A percentile compares a stretch with the other conserved stretches of the same genome.
These are phyloP conservation scores for Hyphopichia burtonii DNA, from an alignment of 1,139 yeast genomes.

Conservation along the genomic window DNA sequence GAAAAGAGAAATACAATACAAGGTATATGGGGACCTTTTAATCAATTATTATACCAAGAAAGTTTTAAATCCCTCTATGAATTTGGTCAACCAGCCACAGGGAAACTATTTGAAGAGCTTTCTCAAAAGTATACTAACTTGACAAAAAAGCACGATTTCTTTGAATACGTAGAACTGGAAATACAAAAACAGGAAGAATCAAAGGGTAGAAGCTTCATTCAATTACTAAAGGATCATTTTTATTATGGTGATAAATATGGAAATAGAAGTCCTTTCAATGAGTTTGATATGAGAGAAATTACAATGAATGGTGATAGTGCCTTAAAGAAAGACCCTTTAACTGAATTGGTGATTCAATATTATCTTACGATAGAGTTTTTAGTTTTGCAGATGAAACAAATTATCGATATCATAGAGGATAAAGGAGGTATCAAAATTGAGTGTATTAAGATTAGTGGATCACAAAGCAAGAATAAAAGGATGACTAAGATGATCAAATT, in stretches of 20 bases:
- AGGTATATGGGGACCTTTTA: slow-evolving; percentile 62
- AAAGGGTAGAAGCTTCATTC: slow-evolving; percentile 24
- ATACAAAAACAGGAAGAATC: slow-evolving; percentile 20
- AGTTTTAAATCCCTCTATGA: slow-evolving; percentile 34
- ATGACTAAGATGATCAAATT: slow-evolving; percentile 21
- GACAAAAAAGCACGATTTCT: slow-evolving; percentile 11
- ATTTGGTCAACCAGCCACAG: slow-evolving; percentile 60
- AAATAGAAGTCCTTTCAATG: slow-evolving; percentile 54
- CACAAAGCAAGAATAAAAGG: slow-evolving; percentile 49
- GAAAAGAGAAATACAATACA: slow-evolving; percentile 16
- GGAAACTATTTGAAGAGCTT: slow-evolving; percentile 48
- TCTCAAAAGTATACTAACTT: slow-evolving; percentile 28
- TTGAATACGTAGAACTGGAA: slow-evolving; percentile 29
- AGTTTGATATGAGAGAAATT: slow-evolving; percentile 48
- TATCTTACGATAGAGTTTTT: slow-evolving; percentile 48
- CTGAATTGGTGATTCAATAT: slow-evolving; percentile 37
- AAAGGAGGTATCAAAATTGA: slow-evolving; percentile 14
- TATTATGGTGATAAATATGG: slow-evolving; percentile 58
- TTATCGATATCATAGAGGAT: slow-evolving; percentile 26
- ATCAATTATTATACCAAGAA: slow-evolving; percentile 18
- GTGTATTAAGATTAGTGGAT: slow-evolving; percentile 45
- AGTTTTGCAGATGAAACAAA: slow-evolving; percentile 46
- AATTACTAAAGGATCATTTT: slow-evolving; percentile 34
- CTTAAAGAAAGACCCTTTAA: neutral
- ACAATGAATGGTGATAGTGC: slow-evolving; percentile 38